A percentile compares a stretch with the other conserved stretches of the same genome.
Conservation (phyloP, 108 stramenopile species). For the Cyclostephanos invisitatus region DNA sequence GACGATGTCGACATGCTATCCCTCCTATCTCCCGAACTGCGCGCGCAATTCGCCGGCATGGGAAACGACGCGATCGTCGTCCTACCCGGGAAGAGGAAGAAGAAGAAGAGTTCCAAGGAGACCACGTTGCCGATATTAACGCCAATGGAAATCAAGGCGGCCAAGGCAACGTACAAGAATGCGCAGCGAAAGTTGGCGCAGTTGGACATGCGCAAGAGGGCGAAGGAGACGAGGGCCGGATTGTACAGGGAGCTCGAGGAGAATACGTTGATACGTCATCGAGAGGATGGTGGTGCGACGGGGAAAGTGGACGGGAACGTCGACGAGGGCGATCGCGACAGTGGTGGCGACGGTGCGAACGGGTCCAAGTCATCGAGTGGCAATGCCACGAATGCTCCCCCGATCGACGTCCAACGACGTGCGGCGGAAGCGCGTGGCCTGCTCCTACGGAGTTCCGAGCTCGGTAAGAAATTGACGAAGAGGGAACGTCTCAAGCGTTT, state of each 20-base stretch:
- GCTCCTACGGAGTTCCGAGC: slow-evolving; percentile 38
- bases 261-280: slow-evolving; percentile 41
- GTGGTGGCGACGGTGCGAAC: too few species aligned
- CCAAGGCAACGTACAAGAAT: slow-evolving; percentile 71
- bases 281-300: not conserved
- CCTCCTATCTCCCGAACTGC: slow-evolving; percentile 68
- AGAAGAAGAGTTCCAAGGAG: slow-evolving; percentile 56
- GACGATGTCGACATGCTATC: slow-evolving; percentile 40
- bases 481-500: slow-evolving; percentile 67
- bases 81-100: slow-evolving; percentile 51
- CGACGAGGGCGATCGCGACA: slow-evolving; percentile 18
- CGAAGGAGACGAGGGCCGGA: slow-evolving; percentile 65
- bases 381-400: slow-evolving; percentile 18
- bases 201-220: slow-evolving; percentile 58
- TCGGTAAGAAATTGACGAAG: slow-evolving; percentile 66
- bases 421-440: slow-evolving; percentile 35
- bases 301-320: slow-evolving; percentile 9
- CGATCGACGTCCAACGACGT: slow-evolving; percentile 30
- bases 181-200: slow-evolving; percentile 70
- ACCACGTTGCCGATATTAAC: slow-evolving; percentile 71
- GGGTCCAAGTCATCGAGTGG: slow-evolving; percentile 7
- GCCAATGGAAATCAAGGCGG: slow-evolving; percentile 71
- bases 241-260: slow-evolving; percentile 68
- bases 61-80: slow-evolving; percentile 48
- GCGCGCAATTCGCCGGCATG: slow-evolving; percentile 47